phyloP scores from a whole-genome alignment of 192 early-diverging fungal genomes.

The Coemansia aciculifera region DNA sequence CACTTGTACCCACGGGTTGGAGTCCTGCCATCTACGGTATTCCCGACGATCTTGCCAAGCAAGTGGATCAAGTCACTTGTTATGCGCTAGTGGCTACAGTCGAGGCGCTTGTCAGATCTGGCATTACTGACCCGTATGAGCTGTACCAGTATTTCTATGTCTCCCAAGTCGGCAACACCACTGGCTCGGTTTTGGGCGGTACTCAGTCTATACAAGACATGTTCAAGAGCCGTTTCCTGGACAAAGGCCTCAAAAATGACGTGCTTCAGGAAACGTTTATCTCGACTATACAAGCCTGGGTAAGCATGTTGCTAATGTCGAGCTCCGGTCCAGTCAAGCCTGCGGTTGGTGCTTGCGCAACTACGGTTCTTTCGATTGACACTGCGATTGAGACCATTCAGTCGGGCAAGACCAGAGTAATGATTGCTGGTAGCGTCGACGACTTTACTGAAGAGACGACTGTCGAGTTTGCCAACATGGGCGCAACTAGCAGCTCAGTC shows the following conservation, averaged over 20 bases:
- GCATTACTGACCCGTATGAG: conserved; percentile 95
- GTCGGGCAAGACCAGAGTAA: conserved; percentile 86
- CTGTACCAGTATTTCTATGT: conserved; percentile 95
- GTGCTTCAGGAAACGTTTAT: conserved; percentile 91
- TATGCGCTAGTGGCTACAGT: conserved; percentile 87
- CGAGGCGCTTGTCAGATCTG: conserved; percentile 84
- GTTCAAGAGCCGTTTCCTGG: conserved; percentile 71
- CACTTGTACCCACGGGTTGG: conserved; percentile 94
- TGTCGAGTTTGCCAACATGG: conserved; percentile 95
- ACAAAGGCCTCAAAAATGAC: conserved; percentile 78
- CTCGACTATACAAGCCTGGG: conserved; percentile 94
- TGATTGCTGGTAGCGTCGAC: conserved; percentile 89
- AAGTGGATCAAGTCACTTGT: conserved; percentile 88
- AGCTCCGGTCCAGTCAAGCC: conserved; percentile 85
- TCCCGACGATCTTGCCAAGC: conserved; percentile 82
- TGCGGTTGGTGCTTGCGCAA: conserved; percentile 85
- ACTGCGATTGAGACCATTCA: conserved; percentile 86
- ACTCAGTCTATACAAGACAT: conserved; percentile 67
- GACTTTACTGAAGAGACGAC: conserved; percentile 85
- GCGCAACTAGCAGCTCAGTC: conserved; percentile 80
- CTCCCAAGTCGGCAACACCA: conserved; percentile 87
- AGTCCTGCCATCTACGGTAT: conserved; percentile 85
- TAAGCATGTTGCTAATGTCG: conserved; percentile 90
- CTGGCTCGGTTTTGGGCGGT: conserved; percentile 88
- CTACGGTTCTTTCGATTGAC: conserved; percentile 87